Percentiles rank a stretch among this genome's conserved stretches.
Conservation (phyloP, 2,329 filamentous ascomycete species). For the Pseudogymnoascus sp. region DNA sequence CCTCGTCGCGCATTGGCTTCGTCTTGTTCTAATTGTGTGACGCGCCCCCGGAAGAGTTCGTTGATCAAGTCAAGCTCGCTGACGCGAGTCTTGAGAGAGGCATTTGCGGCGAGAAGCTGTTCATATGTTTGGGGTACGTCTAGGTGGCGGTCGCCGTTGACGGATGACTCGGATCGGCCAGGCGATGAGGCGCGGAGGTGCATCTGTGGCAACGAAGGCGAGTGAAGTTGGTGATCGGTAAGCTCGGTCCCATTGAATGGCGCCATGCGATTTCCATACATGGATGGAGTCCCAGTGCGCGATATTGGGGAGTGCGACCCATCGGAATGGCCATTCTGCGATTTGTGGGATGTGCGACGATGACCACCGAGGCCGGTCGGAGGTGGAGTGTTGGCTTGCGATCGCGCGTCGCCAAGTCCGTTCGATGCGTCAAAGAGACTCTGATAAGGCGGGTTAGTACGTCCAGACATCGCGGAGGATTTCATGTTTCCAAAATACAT, state of each 20-base stretch:
- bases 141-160: constrained; percentile 52
- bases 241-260: constrained; percentile 67
- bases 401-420: constrained; percentile 49
- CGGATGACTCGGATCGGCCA: constrained; percentile 41
- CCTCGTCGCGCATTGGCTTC: constrained; percentile 60
- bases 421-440: constrained; percentile 40
- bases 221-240: constrained; percentile 57
- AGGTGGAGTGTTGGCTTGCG: constrained; percentile 44
- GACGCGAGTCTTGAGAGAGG: constrained; percentile 86
- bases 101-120: constrained; percentile 70
- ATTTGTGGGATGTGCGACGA: constrained; percentile 63
- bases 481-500: constrained; percentile 29
- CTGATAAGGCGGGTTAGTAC: constrained; percentile 24
- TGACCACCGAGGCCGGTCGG: constrained; percentile 47
- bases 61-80: constrained; percentile 95
- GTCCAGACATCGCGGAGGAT: not conserved
- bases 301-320: constrained; percentile 72
- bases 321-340: constrained; percentile 63
- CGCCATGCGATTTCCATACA: constrained; percentile 67
- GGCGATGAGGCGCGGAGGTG: constrained; percentile 52
- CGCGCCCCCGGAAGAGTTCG: constrained; percentile 66
- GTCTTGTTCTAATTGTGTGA: constrained; percentile 69
- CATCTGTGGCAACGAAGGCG: constrained; percentile 41
- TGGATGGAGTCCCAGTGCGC: constrained; percentile 67
- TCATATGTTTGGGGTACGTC: constrained; percentile 73